Evolutionary conservation across 179 eudicot species (phyloP), one percentile per base, ranked within the genome.

Genomic region (Actinidia arguta): DNA sequence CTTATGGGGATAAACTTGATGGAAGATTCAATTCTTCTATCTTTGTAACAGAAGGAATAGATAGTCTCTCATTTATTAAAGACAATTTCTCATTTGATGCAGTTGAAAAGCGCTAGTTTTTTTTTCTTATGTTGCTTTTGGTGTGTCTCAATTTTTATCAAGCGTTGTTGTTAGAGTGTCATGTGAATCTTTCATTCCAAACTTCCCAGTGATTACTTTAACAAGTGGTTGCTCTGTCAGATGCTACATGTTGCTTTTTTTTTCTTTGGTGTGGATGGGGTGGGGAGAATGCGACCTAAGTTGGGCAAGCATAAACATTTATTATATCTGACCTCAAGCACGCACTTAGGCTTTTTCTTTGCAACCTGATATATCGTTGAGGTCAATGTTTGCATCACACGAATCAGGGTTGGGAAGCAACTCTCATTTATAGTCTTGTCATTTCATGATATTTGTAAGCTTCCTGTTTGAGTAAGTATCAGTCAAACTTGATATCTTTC

Each of bases 351-450:
- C 5, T 22, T 16, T 42, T 48, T 50, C 22, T 73, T 50, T 50
- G 6, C 8, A 71, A 50, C 39, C 9, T 39, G 31, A 50, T 47
- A 59, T 31, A 54, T n/a, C 13, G 27, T 74, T 16, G 61, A 27
- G 78, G 54, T 14, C 36, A n/a, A 18, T 50, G 58, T 73, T 73
- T 25, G 8, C n/a, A 54, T 74, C 52, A 18, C 44, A 31, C 14
- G 48, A 70, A 48, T 73, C 20, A 20, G 22, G 17, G n/a, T 52
- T 52, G 47, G 62, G 78, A 74, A 73, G 42, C 58, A 48, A 71
- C 16, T 18, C 31, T 72, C 36, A 24, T 48, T 47, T 47, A 22
- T 17, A n/a, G 11, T 31, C 22, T 27, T 50, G 42, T 27, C 48
- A 5, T 51, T 51, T 58, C 14, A 13, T 48, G 24, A 72, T n/a